phyloP scores from a whole-genome alignment of 768 basidiomycete genomes.

The Rhizopogon salebrosus region DNA sequence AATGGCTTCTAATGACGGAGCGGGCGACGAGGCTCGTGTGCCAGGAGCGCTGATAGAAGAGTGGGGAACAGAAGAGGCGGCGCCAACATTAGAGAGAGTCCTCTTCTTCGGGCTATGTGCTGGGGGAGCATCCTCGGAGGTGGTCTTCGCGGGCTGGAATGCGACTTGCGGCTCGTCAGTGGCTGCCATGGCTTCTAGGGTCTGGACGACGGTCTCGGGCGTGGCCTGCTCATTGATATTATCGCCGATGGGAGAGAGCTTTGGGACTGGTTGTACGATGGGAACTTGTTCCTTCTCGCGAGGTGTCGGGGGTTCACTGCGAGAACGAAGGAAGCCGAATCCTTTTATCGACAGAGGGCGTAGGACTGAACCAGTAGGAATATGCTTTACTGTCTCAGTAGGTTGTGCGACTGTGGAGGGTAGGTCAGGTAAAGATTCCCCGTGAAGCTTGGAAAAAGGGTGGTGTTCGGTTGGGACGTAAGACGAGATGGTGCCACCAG shows the following conservation, averaged over 20 bases:
- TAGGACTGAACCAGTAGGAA: constrained; percentile 22
- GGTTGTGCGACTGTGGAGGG: constrained; percentile 1
- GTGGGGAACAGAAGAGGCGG: constrained; percentile 8
- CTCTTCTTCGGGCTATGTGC: constrained; percentile 13
- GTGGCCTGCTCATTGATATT: background rate
- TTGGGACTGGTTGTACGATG: background rate
- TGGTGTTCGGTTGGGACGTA: constrained; percentile 30
- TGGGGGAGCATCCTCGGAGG: background rate
- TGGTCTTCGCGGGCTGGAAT: background rate
- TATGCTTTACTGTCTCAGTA: constrained; percentile 3
- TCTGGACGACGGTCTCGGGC: background rate
- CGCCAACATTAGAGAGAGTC: constrained; percentile 10
- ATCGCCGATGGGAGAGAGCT: background rate
- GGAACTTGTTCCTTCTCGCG: constrained; percentile 24
- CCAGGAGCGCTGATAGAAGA: constrained; percentile 7
- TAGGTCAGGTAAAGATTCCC: constrained; percentile 9
- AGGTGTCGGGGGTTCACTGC: constrained; percentile 55
- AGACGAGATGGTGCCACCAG: constrained; percentile 46
- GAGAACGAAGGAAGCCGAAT: constrained; percentile 47
- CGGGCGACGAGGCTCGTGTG: constrained; percentile 41
- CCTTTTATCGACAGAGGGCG: constrained; percentile 42
- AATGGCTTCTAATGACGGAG: constrained; percentile 60
- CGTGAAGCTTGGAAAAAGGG: constrained; percentile 24
- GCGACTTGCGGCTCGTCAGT: constrained; percentile 4
- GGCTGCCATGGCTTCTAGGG: background rate